Conservation (phyloP, 78 protist genomes). For the Bigelowiella natans region DNA sequence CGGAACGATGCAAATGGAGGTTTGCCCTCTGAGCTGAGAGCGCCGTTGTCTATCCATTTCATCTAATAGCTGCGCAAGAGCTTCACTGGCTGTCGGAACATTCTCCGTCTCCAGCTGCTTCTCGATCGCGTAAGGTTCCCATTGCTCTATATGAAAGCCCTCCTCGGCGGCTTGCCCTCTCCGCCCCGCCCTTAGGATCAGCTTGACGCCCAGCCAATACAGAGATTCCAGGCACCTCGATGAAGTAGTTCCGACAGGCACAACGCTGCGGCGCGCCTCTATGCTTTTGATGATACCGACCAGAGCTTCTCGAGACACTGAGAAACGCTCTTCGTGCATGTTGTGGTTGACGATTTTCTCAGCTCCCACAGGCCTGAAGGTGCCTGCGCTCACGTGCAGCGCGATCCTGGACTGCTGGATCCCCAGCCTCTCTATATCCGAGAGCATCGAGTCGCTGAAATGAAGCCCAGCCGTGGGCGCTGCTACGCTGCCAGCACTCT, state of each 20-base stretch:
- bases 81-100: too few relatives aligned
- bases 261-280: background rate
- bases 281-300: background rate
- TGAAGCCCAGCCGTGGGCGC: constrained; percentile 40
- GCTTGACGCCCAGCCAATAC: background rate
- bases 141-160: background rate
- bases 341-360: background rate
- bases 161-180: background rate
- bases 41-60: too few relatives aligned
- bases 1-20: background rate
- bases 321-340: constrained; percentile 23
- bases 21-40: background rate
- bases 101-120: too few relatives aligned
- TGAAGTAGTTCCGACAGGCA: constrained; percentile 32
- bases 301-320: background rate
- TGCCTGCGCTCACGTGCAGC: constrained; percentile 39
- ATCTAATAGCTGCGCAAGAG: too few relatives aligned
- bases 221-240: constrained; percentile 20
- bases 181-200: background rate
- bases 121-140: background rate
- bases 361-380: constrained; percentile 21
- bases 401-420: background rate
- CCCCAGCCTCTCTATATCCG: background rate
- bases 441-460: background rate
- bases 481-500: constrained; percentile 8